phyloP scores from a whole-genome alignment of 2,329 filamentous ascomycete species.

The Pseudogymnoascus destructans region DNA sequence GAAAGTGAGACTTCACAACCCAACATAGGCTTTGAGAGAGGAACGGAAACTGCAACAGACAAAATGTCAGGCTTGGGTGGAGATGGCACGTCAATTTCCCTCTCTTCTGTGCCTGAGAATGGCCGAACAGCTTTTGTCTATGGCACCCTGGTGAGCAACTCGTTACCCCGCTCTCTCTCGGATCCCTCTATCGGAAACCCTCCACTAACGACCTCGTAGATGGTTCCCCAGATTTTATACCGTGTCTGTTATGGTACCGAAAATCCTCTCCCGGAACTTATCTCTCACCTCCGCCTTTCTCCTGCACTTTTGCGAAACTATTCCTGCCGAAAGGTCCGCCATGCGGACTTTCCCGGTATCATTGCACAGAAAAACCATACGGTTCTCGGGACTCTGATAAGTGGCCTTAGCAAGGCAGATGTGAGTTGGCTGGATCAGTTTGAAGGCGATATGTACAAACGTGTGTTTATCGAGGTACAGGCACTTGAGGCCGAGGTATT shows the following conservation, averaged over 20 bases:
- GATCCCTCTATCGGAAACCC: too few species aligned
- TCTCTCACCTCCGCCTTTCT: constrained; percentile 42
- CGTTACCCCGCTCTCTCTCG: neutral
- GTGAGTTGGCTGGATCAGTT: constrained; percentile 66
- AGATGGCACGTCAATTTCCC: neutral
- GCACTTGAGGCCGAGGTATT: constrained; percentile 23
- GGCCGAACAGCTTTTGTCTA: constrained; percentile 6
- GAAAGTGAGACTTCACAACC: neutral
- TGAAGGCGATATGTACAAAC: constrained; percentile 46
- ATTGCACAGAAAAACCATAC: constrained; percentile 39
- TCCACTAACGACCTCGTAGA: neutral
- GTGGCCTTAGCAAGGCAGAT: constrained; percentile 66
- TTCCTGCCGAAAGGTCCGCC: constrained; percentile 55
- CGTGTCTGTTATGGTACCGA: neutral
- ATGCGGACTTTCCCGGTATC: constrained; percentile 73
- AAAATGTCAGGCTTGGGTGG: neutral
- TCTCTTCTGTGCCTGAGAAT: neutral
- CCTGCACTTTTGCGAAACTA: constrained; percentile 66
- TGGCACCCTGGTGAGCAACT: constrained; percentile 1
- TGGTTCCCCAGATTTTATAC: constrained; percentile 4
- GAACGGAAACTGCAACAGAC: neutral
- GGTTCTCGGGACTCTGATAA: constrained; percentile 65
- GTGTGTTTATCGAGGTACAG: constrained; percentile 42
- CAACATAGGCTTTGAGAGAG: neutral
- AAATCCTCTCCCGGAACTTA: constrained; percentile 13